phyloP scores from a whole-genome alignment of 2,329 filamentous ascomycete species.

The Periglandula ipomoeae region DNA sequence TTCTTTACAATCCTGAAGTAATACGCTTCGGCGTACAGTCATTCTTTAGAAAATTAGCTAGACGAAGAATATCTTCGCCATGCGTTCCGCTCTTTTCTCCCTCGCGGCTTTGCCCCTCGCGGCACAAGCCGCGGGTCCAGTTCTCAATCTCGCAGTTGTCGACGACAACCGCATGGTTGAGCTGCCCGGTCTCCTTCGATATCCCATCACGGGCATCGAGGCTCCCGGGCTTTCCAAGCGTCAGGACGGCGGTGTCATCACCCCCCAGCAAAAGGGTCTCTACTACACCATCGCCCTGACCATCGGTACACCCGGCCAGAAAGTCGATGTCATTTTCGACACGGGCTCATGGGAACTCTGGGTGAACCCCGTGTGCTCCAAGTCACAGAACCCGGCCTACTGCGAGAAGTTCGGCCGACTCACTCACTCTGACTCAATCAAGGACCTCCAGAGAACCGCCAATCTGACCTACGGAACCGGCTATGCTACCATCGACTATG shows the following conservation, averaged over 20 bases:
- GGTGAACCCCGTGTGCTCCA: constrained; percentile 27
- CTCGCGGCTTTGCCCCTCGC: neutral
- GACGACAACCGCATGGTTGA: neutral
- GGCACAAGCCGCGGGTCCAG: neutral
- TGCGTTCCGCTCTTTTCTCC: neutral
- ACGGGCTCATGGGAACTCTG: constrained; percentile 28
- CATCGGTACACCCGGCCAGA: constrained; percentile 20
- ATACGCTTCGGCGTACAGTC: neutral
- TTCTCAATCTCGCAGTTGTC: neutral
- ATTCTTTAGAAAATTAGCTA: neutral
- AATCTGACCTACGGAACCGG: no score
- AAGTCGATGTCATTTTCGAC: constrained; percentile 24
- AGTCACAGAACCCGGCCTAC: constrained; percentile 12
- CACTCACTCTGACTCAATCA: constrained; percentile 14
- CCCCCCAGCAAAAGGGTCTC: no score
- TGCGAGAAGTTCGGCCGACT: constrained; percentile 17
- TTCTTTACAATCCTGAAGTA: neutral
- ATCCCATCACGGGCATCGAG: constrained; percentile 11
- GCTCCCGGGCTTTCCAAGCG: no score
- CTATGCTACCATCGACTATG: no score
- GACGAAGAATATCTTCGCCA: neutral
- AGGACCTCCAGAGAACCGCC: constrained; percentile 12
- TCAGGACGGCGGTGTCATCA: no score
- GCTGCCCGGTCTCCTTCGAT: neutral
- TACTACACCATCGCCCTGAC: no score